These are phyloP conservation scores for Aspergillus sp. DNA, from an alignment of 2,329 filamentous ascomycete species.

Conservation along the genomic window DNA sequence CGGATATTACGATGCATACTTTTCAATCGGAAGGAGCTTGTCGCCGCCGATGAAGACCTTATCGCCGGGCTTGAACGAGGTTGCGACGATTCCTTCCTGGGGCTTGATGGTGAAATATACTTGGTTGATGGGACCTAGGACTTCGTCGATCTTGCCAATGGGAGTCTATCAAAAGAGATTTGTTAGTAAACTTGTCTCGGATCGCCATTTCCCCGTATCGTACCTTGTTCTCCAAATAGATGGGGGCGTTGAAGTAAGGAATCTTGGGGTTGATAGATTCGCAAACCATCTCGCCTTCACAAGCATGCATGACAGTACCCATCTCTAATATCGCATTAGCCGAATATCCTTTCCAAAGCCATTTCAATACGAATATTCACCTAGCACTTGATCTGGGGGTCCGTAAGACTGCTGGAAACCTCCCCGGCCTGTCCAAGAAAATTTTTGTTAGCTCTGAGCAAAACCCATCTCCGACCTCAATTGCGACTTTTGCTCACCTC, in stretches of 20 bases:
- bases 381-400: slow-evolving; percentile 61
- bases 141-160: slow-evolving; percentile 96
- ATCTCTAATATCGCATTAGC: slow-evolving; percentile 64
- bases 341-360: slow-evolving; percentile 7
- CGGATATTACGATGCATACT: slow-evolving; percentile 45
- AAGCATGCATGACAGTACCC: slow-evolving; percentile 90
- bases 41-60: slow-evolving; percentile 95
- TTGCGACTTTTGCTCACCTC: slow-evolving; percentile 39
- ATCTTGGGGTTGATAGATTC: slow-evolving; percentile 92
- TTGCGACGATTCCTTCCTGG: slow-evolving; percentile 90
- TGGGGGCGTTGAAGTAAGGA: slow-evolving; percentile 97
- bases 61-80: slow-evolving; percentile 92
- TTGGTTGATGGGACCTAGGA: slow-evolving; percentile 95
- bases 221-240: slow-evolving; percentile 98
- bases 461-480: slow-evolving; percentile 6
- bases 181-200: slow-evolving; percentile 16
- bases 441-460: slow-evolving; percentile 34
- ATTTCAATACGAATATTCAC: slow-evolving; percentile 36
- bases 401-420: slow-evolving; percentile 62
- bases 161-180: slow-evolving; percentile 56
- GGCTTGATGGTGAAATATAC: slow-evolving; percentile 99
- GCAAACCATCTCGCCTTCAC: slow-evolving; percentile 98
- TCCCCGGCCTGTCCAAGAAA: slow-evolving; percentile 55
- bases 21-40: slow-evolving; percentile 91
- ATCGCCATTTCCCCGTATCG: slow-evolving; percentile 14